Evolutionary conservation across 768 basidiomycete genomes (phyloP).

Genomic region (Postia placenta): DNA sequence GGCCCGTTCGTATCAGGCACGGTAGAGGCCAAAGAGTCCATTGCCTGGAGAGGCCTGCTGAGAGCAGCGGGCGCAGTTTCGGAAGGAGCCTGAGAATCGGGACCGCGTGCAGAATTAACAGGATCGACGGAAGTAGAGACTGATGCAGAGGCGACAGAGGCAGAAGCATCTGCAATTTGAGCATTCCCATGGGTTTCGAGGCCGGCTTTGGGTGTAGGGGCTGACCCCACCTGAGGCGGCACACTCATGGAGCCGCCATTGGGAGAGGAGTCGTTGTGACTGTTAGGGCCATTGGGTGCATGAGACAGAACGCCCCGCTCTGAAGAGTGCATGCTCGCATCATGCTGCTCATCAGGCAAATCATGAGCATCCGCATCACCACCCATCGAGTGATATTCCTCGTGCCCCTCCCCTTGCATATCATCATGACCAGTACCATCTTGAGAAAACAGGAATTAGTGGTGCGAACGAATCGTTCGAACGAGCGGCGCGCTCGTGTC

Average conservation of each 20-base stretch:
- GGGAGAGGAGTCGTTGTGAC: conserved; percentile 9
- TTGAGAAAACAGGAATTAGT: conserved; percentile 52
- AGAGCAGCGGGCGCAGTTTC: conserved; percentile 21
- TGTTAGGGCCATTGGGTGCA: conserved; percentile 7
- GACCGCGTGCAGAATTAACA: conserved; percentile 35
- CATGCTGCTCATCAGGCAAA: conserved; percentile 14
- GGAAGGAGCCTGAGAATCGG: conserved; percentile 37
- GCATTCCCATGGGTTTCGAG: conserved; percentile 14
- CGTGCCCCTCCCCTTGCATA: conserved; percentile 16
- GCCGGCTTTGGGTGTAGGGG: background rate
- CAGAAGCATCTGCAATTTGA: conserved; percentile 25
- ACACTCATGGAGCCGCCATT: conserved; percentile 8
- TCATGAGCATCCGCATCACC: conserved; percentile 19
- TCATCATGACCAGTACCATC: conserved; percentile 41
- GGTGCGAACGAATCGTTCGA: conserved; percentile 39
- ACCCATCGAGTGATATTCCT: conserved; percentile 14
- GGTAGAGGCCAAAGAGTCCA: conserved; percentile 45
- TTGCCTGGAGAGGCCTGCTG: conserved; percentile 33
- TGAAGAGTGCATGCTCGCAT: conserved; percentile 11
- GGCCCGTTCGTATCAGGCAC: conserved; percentile 39
- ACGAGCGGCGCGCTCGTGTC: conserved; percentile 24
- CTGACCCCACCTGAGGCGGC: conserved; percentile 4
- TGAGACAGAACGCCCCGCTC: conserved; percentile 1
- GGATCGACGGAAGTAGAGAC: conserved; percentile 27
- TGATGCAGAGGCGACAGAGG: conserved; percentile 43